phyloP scores from a whole-genome alignment of 148 eudicot genomes.

The Diospyros kaki region DNA sequence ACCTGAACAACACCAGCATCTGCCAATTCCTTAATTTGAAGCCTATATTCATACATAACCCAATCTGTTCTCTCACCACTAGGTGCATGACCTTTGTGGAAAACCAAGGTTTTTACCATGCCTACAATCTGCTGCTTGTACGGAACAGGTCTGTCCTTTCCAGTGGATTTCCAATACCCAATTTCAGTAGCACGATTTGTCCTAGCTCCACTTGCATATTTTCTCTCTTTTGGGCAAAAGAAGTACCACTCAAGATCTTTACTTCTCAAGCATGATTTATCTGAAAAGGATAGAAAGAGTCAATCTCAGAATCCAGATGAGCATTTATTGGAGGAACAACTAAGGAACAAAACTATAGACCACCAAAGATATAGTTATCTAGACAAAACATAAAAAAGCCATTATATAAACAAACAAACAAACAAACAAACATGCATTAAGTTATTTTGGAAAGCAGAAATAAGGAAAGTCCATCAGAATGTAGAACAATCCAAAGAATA shows the following conservation, averaged over 20 bases:
- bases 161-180: conserved; percentile 92
- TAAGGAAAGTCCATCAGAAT: no score
- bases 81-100: conserved; percentile 83
- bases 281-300: conserved; percentile 22
- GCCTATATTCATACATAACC: conserved; percentile 95
- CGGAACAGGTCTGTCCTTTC: conserved; percentile 77
- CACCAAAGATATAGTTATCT: no score
- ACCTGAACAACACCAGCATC: conserved; percentile 51
- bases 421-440: no score
- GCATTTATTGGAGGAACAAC: no score
- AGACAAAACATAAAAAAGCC: no score
- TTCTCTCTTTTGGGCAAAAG: conserved; percentile 79
- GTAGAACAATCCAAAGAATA: no score
- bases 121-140: conserved; percentile 58
- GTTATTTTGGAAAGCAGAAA: no score
- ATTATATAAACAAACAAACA: no score
- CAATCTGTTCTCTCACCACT: conserved; percentile 73
- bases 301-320: no score
- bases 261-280: conserved; percentile 79
- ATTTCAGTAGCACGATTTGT: conserved; percentile 85
- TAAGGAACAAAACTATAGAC: no score
- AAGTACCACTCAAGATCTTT: conserved; percentile 91
- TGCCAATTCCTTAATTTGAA: conserved; percentile 37
- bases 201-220: conserved; percentile 90
- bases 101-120: conserved; percentile 87